phyloP scores from a whole-genome alignment of 192 early-diverging fungal species.

The Coemansia sp. region DNA sequence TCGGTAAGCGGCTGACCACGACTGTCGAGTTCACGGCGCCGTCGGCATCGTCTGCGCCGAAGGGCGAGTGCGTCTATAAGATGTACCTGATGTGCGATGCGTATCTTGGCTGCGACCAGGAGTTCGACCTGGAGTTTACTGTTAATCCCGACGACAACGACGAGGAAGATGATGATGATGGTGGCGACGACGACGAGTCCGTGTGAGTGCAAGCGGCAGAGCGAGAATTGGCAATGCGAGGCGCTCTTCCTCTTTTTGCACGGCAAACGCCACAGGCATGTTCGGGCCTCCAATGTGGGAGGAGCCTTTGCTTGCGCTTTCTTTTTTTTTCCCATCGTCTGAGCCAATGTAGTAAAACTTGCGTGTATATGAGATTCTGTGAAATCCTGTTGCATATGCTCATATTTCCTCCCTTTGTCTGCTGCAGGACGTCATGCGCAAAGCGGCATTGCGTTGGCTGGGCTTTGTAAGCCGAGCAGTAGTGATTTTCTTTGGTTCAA shows the following conservation, averaged over 20 bases:
- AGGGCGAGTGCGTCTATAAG: slow-evolving; percentile 64
- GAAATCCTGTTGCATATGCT: background rate
- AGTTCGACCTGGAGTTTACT: slow-evolving; percentile 71
- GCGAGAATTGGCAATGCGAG: too few relatives aligned
- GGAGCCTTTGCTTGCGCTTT: background rate
- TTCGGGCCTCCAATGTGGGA: background rate
- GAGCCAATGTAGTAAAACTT: background rate
- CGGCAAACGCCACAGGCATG: too few relatives aligned
- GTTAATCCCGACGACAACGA: slow-evolving; percentile 37
- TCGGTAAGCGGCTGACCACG: slow-evolving; percentile 63
- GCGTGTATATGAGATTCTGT: background rate
- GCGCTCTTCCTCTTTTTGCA: too few relatives aligned
- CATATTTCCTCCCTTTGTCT: background rate
- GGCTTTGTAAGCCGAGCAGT: too few relatives aligned
- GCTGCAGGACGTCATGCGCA: too few relatives aligned
- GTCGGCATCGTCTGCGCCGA: slow-evolving; percentile 19
- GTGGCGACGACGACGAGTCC: slow-evolving; percentile 14
- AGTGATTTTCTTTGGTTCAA: too few relatives aligned
- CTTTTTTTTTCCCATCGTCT: background rate
- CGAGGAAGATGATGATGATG: slow-evolving; percentile 55
- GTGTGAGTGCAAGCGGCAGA: background rate
- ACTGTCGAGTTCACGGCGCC: slow-evolving; percentile 87
- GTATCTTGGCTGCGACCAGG: slow-evolving; percentile 95
- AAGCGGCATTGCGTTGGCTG: too few relatives aligned
- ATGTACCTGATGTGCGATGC: slow-evolving; percentile 93